Percentiles rank a stretch among this genome's conserved stretches.
phyloP scores from a whole-genome alignment of 768 basidiomycete species.

The Podaxis pistillaris region DNA sequence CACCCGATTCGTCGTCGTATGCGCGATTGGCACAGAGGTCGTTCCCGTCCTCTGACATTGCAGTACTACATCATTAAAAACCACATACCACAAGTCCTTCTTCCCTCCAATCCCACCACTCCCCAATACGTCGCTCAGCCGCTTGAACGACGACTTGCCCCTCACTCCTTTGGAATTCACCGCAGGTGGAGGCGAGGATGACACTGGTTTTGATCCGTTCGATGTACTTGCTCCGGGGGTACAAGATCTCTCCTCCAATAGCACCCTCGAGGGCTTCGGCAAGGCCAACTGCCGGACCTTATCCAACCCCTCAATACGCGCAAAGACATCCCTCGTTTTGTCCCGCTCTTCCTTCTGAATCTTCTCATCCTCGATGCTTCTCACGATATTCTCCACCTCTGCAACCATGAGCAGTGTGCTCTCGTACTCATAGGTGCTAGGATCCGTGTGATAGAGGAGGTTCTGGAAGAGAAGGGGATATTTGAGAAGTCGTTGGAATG shows the following conservation, averaged over 20 bases:
- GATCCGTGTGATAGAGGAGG: slow-evolving; percentile 94
- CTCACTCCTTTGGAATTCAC: slow-evolving; percentile 59
- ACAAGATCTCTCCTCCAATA: slow-evolving; percentile 77
- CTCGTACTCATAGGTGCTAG: slow-evolving; percentile 96
- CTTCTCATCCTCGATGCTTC: slow-evolving; percentile 98
- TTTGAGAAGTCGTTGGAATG: slow-evolving; percentile 94
- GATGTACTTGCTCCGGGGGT: slow-evolving; percentile 33
- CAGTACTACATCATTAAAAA: slow-evolving; percentile 94
- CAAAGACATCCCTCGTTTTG: slow-evolving; percentile 92
- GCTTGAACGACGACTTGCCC: slow-evolving; percentile 85
- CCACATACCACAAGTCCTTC: slow-evolving; percentile 92
- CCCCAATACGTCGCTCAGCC: slow-evolving; percentile 86
- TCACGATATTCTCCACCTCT: slow-evolving; percentile 93
- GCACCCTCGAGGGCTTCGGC: slow-evolving; percentile 84
- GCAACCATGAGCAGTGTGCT: slow-evolving; percentile 95
- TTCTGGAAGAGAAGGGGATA: slow-evolving; percentile 98
- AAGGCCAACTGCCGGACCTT: slow-evolving; percentile 89
- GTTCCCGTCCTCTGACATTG: slow-evolving; percentile 89
- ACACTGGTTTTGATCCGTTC: slow-evolving; percentile 33
- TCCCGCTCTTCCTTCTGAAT: slow-evolving; percentile 95
- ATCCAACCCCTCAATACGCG: slow-evolving; percentile 94
- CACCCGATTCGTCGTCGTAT: slow-evolving; percentile 63
- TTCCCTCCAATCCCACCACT: slow-evolving; percentile 59
- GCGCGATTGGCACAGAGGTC: slow-evolving; percentile 77
- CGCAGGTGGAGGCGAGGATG: slow-evolving; percentile 35